These are phyloP conservation scores for Citrus medica DNA, from an alignment of 345 rosid species.

Conservation along the genomic window DNA sequence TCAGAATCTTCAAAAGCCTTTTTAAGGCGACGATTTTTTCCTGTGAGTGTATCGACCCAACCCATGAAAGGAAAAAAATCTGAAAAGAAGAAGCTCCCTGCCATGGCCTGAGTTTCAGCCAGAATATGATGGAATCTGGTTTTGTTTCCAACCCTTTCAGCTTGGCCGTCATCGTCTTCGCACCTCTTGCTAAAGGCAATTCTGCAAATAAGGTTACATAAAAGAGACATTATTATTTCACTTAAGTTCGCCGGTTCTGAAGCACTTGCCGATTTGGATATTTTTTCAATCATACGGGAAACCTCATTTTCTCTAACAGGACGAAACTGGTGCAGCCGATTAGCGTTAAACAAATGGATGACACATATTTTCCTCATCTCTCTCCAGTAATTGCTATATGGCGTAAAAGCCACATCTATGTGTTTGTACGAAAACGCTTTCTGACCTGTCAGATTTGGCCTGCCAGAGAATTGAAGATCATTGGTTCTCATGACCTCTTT, in stretches of 20 bases:
- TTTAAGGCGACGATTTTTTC: conserved; percentile 13
- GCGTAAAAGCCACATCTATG: conserved; percentile 30
- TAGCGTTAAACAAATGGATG: conserved; percentile 25
- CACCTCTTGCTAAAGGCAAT: conserved; percentile 32
- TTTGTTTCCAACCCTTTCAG: background rate
- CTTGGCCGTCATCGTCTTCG: background rate
- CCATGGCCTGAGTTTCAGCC: conserved; percentile 23
- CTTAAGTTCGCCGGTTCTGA: conserved; percentile 12
- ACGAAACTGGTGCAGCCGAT: conserved; percentile 12
- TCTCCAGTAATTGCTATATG: conserved; percentile 21
- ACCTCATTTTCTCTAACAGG: conserved; percentile 28
- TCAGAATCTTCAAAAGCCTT: conserved; percentile 25
- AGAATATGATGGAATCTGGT: conserved; percentile 15
- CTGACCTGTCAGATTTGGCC: conserved; percentile 14
- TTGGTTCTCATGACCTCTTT: conserved; percentile 16
- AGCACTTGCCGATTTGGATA: background rate
- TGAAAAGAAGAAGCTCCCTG: conserved; percentile 15
- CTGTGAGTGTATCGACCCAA: conserved; percentile 25
- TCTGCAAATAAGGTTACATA: conserved; percentile 18
- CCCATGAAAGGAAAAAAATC: conserved; percentile 31
- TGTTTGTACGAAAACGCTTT: conserved; percentile 24
- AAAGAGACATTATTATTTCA: conserved; percentile 7
- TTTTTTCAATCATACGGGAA: conserved; percentile 15
- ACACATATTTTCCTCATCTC: conserved; percentile 25
- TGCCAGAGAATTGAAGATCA: conserved; percentile 29